Evolutionary conservation across 164 flowering plant genomes (phyloP).

Genomic region (Tetrastigma voinierianum): DNA sequence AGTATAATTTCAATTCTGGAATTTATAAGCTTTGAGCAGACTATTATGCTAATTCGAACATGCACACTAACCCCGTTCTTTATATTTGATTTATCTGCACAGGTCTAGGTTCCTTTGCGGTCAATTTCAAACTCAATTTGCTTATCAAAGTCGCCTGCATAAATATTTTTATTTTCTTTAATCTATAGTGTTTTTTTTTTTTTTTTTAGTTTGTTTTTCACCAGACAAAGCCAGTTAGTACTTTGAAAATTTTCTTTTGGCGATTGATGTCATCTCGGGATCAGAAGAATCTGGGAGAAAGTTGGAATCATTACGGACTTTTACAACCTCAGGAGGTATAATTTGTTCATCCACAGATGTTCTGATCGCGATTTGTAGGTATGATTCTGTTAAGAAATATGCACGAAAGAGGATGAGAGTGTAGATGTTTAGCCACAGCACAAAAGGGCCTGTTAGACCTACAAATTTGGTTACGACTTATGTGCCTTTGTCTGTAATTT

Average conservation of each 20-base stretch:
- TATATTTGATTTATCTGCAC: slow-evolving; percentile 3
- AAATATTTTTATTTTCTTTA: background rate
- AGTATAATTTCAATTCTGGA: background rate
- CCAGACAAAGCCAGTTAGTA: no score
- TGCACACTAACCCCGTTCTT: background rate
- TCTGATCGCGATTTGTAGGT: background rate
- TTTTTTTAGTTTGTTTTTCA: background rate
- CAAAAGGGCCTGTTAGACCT: background rate
- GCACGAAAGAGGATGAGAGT: no score
- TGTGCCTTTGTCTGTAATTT: background rate
- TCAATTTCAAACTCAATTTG: slow-evolving; percentile 15
- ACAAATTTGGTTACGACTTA: no score
- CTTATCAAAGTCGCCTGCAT: slow-evolving; percentile 6
- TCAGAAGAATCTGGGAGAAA: slow-evolving; percentile 4
- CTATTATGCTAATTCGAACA: background rate
- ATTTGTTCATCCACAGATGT: background rate
- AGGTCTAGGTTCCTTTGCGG: slow-evolving; percentile 24
- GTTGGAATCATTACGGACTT: slow-evolving; percentile 3
- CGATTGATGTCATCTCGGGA: slow-evolving; percentile 6
- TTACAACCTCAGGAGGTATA: slow-evolving; percentile 12
- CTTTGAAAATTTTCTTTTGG: background rate
- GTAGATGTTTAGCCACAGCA: background rate
- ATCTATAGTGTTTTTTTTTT: background rate
- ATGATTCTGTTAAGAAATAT: no score
- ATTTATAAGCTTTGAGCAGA: background rate